phyloP scores from a whole-genome alignment of 345 rosid genomes.

The Boechera stricta region DNA sequence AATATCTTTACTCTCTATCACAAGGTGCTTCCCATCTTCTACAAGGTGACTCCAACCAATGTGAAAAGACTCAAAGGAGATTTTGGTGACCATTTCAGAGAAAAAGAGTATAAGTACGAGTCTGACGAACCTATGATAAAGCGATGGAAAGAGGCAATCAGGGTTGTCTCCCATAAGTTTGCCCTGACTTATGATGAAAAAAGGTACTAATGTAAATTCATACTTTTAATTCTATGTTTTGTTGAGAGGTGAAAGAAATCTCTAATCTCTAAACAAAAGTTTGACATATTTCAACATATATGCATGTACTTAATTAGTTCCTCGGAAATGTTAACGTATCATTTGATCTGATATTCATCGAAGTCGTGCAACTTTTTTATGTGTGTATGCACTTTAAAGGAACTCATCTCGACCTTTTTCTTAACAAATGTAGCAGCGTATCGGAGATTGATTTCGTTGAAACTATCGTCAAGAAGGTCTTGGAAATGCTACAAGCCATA shows the following conservation, averaged over 20 bases:
- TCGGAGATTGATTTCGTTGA: no score
- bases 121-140: neutral
- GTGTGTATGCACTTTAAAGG: neutral
- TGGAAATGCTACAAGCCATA: no score
- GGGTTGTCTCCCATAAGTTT: neutral
- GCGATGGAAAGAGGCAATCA: conserved; percentile 1
- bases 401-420: neutral
- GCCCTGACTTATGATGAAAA: neutral
- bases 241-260: neutral
- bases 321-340: neutral
- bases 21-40: conserved; percentile 9
- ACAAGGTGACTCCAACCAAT: neutral
- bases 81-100: conserved; percentile 7
- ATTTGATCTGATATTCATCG: neutral
- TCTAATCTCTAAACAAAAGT: neutral
- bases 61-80: conserved; percentile 1
- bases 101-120: neutral
- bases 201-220: neutral
- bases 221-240: neutral
- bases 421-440: no score
- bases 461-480: no score
- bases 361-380: neutral
- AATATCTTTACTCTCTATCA: neutral
- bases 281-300: no score
- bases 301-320: neutral